Percentiles rank a stretch among this genome's conserved stretches.
These are phyloP conservation scores for Wickerhamiella hasegawae DNA, from an alignment of 805 yeast genomes.

Conservation along the genomic window DNA sequence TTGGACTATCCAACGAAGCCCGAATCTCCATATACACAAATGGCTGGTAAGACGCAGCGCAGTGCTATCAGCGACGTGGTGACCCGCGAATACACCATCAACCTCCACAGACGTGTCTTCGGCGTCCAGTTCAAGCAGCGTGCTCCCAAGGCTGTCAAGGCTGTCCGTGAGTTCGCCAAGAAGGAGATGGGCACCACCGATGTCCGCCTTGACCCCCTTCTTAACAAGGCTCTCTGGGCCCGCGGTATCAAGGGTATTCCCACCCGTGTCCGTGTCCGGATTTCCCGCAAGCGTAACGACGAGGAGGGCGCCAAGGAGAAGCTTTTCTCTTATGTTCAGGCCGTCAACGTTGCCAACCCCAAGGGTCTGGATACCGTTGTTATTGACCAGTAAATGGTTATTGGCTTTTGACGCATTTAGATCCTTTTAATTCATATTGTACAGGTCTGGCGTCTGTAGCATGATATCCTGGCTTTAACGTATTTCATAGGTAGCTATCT, in stretches of 20 bases:
- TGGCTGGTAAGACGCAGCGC: constrained; percentile 26
- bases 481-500: no score
- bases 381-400: constrained; percentile 65
- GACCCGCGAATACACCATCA: constrained; percentile 99
- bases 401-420: no score
- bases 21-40: constrained; percentile 8
- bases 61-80: constrained; percentile 96
- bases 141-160: constrained; percentile 99
- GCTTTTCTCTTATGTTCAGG: constrained; percentile 95
- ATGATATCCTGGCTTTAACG: no score
- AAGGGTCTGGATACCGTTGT: constrained; percentile 98
- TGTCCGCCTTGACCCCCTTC: constrained; percentile 97
- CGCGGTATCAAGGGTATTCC: constrained; percentile 99
- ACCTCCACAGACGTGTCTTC: constrained; percentile 98
- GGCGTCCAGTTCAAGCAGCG: constrained; percentile 99
- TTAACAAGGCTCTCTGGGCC: constrained; percentile 97
- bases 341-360: constrained; percentile 83
- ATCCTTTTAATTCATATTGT: no score
- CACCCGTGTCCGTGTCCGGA: constrained; percentile 94
- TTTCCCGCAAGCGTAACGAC: constrained; percentile 98
- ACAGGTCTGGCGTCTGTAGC: no score
- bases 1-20: no score
- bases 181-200: constrained; percentile 98
- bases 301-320: constrained; percentile 98
- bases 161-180: constrained; percentile 95